A percentile compares a stretch with the other conserved stretches of the same genome.
These are phyloP conservation scores for Tuber umbilicatum DNA, from an alignment of 495 filamentous ascomycete species.

Conservation along the genomic window DNA sequence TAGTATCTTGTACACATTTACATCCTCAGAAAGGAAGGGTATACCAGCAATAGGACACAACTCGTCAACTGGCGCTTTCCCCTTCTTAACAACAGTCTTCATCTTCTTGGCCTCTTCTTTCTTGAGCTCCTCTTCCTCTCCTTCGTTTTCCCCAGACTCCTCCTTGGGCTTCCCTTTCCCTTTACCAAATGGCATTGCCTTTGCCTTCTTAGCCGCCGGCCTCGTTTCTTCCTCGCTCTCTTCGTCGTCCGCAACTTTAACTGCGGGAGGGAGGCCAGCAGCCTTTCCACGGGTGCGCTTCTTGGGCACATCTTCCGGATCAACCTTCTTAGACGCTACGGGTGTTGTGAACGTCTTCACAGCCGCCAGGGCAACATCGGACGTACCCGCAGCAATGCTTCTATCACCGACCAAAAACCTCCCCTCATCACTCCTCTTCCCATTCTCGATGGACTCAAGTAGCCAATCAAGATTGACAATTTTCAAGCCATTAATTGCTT, in stretches of 20 bases:
- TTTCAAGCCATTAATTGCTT: conserved; percentile 49
- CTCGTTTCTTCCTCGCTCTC: conserved; percentile 41
- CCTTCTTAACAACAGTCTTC: conserved; percentile 45
- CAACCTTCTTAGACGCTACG: conserved; percentile 14
- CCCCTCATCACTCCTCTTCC: conserved; percentile 47
- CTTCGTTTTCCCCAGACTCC: conserved; percentile 16
- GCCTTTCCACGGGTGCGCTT: conserved; percentile 12
- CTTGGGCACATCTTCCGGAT: conserved; percentile 19
- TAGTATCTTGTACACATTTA: neutral
- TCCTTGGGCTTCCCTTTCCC: conserved; percentile 24
- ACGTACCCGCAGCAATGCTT: conserved; percentile 5
- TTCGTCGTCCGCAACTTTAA: conserved; percentile 12
- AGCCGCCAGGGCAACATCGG: conserved; percentile 5
- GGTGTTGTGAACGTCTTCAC: conserved; percentile 4
- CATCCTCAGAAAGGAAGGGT: neutral
- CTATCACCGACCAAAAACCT: conserved; percentile 43
- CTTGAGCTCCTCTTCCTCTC: conserved; percentile 47
- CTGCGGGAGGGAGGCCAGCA: conserved; percentile 9
- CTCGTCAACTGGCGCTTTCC: conserved; percentile 50
- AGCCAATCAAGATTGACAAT: conserved; percentile 63
- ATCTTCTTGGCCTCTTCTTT: conserved; percentile 50
- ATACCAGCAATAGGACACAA: conserved; percentile 35
- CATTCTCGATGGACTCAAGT: conserved; percentile 47
- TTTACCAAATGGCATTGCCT: conserved; percentile 39
- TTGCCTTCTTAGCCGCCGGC: conserved; percentile 46